Conservation (phyloP, 495 filamentous ascomycete genomes). For the Aspergillus ellipticus region DNA sequence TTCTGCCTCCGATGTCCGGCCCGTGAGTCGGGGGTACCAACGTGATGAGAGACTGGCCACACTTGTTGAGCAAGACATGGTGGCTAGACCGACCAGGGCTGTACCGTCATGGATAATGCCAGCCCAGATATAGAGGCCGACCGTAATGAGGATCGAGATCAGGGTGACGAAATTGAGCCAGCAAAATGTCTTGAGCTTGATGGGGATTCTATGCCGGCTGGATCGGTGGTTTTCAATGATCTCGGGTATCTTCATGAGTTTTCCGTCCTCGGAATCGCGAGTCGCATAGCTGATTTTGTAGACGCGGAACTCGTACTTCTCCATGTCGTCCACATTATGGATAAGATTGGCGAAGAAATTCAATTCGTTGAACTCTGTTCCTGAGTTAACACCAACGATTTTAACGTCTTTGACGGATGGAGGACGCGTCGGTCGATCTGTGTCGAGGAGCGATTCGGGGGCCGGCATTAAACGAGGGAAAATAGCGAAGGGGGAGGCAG, state of each 20-base stretch:
- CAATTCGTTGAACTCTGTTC: conserved; percentile 47
- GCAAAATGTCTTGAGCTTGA: conserved; percentile 46
- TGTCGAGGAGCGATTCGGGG: conserved; percentile 57
- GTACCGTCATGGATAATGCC: conserved; percentile 51
- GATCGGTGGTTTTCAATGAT: background rate
- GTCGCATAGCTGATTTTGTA: conserved; percentile 1
- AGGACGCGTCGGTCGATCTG: conserved; percentile 51
- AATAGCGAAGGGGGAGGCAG: conserved; percentile 49
- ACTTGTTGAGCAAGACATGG: conserved; percentile 17
- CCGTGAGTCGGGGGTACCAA: conserved; percentile 52
- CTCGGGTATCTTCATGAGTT: background rate
- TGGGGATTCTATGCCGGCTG: background rate
- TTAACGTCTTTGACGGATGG: conserved; percentile 45
- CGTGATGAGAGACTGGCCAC: conserved; percentile 13
- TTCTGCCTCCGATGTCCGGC: conserved; percentile 42
- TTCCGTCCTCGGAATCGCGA: background rate
- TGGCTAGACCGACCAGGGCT: conserved; percentile 18
- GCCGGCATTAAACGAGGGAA: conserved; percentile 62
- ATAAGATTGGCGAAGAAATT: conserved; percentile 60
- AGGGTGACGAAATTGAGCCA: conserved; percentile 51
- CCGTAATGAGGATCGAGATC: conserved; percentile 45
- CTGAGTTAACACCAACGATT: conserved; percentile 52
- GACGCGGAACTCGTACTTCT: conserved; percentile 7
- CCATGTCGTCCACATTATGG: conserved; percentile 48
- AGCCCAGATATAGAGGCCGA: conserved; percentile 35